phyloP scores from a whole-genome alignment of 129 eudicot species.

The Flaveria brownii region DNA sequence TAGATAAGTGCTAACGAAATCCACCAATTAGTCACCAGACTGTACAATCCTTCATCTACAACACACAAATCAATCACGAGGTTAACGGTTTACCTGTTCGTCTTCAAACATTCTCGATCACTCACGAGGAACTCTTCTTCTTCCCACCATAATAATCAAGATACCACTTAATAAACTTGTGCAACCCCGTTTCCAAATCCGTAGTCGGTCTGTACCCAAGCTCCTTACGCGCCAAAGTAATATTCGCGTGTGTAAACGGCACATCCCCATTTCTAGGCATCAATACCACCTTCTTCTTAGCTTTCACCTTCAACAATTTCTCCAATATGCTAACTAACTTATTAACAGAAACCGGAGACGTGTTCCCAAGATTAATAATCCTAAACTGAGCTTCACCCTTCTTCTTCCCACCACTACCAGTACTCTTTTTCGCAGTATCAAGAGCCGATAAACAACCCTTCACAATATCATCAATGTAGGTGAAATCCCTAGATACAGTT shows the following conservation, averaged over 20 bases:
- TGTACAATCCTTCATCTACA: conserved; percentile 33
- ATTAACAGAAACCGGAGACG: conserved; percentile 55
- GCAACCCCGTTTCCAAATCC: conserved; percentile 61
- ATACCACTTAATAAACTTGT: conserved; percentile 67
- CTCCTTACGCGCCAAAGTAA: conserved; percentile 54
- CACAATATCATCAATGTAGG: conserved; percentile 71
- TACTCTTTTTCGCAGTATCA: conserved; percentile 62
- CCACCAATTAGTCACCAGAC: conserved; percentile 33
- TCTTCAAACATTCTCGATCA: neutral
- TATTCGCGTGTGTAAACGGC: conserved; percentile 60
- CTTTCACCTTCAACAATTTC: conserved; percentile 65
- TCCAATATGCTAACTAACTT: conserved; percentile 61
- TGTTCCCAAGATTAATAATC: conserved; percentile 67
- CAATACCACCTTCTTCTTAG: conserved; percentile 52
- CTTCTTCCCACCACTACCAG: conserved; percentile 67
- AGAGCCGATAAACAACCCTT: conserved; percentile 63
- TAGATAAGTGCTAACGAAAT: conserved; percentile 19
- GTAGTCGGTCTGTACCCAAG: conserved; percentile 55
- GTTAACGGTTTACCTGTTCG: conserved; percentile 13
- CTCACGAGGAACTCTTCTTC: conserved; percentile 55
- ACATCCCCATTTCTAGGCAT: conserved; percentile 73
- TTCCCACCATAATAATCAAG: conserved; percentile 45
- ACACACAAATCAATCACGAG: conserved; percentile 21
- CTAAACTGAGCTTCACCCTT: conserved; percentile 59
- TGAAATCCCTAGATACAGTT: conserved; percentile 61